Percentiles rank a stretch among this genome's conserved stretches.
Evolutionary conservation across 108 stramenopile genomes (phyloP).

Genomic region (Nannochloropsis gaditana): DNA sequence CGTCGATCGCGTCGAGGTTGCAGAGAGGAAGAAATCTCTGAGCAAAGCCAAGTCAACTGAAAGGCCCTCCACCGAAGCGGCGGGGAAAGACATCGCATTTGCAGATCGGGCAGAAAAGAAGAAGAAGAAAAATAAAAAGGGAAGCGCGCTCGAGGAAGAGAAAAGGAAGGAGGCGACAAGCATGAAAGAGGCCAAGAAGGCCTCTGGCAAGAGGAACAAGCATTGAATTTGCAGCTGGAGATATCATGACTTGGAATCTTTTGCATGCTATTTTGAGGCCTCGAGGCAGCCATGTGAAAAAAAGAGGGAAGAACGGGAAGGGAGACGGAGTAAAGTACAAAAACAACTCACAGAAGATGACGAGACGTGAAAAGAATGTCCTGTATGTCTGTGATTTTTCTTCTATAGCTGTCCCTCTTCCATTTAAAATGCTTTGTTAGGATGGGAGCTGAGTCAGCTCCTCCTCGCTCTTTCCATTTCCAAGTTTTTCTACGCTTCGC

Average conservation of each 20-base stretch:
- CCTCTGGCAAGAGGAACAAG: background rate
- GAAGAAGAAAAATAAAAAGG: background rate
- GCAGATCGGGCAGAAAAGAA: background rate
- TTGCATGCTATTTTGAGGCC: background rate
- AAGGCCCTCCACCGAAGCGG: background rate
- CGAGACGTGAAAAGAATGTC: no score
- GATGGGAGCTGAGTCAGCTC: constrained; percentile 20
- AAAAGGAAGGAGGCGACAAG: background rate
- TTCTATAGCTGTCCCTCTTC: no score
- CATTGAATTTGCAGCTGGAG: background rate
- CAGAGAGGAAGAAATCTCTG: background rate
- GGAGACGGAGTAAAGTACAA: no score
- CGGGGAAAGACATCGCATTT: no score
- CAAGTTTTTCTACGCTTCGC: constrained; percentile 56
- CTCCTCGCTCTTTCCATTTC: constrained; percentile 45
- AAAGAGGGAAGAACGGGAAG: background rate
- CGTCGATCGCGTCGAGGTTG: background rate
- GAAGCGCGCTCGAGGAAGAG: background rate
- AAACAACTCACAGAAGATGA: no score
- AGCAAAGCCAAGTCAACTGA: background rate
- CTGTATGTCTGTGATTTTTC: no score
- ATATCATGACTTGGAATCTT: background rate
- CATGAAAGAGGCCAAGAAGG: background rate
- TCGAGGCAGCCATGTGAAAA: background rate
- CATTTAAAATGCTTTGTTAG: no score